phyloP scores from a whole-genome alignment of 2,329 filamentous ascomycete genomes.

The Talaromyces sp. region DNA sequence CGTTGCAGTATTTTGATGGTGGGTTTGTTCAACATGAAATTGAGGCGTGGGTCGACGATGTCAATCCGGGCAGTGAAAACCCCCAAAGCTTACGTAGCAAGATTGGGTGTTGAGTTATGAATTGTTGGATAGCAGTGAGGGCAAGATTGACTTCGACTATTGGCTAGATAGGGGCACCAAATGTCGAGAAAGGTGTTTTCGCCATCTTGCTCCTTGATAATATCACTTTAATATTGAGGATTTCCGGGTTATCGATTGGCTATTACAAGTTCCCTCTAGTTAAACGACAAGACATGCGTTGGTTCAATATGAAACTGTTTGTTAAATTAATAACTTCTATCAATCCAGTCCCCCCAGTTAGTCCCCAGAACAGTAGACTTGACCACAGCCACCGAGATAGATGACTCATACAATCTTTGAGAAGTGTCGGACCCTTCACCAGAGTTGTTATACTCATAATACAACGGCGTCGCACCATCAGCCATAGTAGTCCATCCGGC shows the following conservation, averaged over 20 bases:
- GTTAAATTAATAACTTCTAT: not conserved
- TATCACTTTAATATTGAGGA: too few species aligned
- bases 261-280: too few species aligned
- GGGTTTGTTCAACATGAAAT: not conserved
- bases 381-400: not conserved
- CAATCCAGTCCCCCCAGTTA: not conserved
- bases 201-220: too few species aligned
- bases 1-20: not conserved
- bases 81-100: not conserved
- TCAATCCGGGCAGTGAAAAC: not conserved
- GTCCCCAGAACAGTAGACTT: not conserved
- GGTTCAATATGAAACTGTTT: too few species aligned
- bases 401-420: not conserved
- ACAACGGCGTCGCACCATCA: not conserved
- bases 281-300: too few species aligned
- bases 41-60: not conserved
- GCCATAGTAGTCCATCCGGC: not conserved
- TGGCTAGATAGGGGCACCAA: too few species aligned
- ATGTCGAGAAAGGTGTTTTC: too few species aligned
- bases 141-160: too few species aligned
- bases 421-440: not conserved
- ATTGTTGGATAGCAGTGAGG: too few species aligned
- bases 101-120: not conserved
- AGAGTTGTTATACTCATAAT: not conserved
- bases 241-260: too few species aligned